Conservation (phyloP, 305 asterid species). For the Solanum hybrid region DNA sequence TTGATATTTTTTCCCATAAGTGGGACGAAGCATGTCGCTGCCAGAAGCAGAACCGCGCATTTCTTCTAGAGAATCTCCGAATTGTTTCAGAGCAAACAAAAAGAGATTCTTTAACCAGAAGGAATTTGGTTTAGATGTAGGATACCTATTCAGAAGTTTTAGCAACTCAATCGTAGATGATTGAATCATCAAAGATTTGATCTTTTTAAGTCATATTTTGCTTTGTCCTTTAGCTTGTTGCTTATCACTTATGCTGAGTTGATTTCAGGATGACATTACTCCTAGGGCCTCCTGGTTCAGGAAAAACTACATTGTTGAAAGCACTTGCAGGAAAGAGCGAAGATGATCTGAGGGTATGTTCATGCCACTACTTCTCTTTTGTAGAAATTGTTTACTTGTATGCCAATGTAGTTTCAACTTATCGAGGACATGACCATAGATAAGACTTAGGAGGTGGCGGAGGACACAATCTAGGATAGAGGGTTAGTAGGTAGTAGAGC, state of each 20-base stretch:
- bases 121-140: not conserved
- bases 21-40: not conserved
- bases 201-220: not conserved
- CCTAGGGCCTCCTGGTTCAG: constrained; percentile 88
- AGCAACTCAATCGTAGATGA: not conserved
- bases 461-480: not conserved
- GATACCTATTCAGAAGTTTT: not conserved
- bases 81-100: not conserved
- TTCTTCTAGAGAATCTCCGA: not conserved
- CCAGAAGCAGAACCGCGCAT: not conserved
- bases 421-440: not conserved
- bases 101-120: not conserved
- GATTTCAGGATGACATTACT: constrained; percentile 66
- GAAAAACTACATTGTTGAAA: constrained; percentile 66
- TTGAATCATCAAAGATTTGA: not conserved
- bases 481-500: not conserved
- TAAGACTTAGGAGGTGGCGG: not conserved
- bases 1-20: not conserved
- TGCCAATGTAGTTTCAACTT: not conserved
- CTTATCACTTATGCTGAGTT: not conserved
- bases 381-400: not conserved
- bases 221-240: not conserved
- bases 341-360: constrained; percentile 48
- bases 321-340: constrained; percentile 70
- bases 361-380: not conserved